These are phyloP conservation scores for Coniochaeta prunicola DNA, from an alignment of 2,329 filamentous ascomycete species.

Conservation along the genomic window DNA sequence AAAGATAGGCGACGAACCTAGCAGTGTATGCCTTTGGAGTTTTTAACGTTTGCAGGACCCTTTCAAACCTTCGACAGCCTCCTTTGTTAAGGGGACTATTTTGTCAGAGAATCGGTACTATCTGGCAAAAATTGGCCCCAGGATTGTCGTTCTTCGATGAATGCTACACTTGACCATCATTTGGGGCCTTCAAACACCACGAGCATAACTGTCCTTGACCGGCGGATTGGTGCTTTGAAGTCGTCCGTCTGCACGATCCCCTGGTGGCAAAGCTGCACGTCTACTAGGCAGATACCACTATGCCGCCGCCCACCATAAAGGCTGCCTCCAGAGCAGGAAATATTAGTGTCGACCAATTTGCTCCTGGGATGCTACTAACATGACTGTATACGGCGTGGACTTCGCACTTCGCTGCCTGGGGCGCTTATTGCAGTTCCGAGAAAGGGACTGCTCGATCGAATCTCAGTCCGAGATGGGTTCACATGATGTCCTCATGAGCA, in stretches of 20 bases:
- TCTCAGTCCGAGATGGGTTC: background rate
- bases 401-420: background rate
- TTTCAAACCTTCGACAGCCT: too few species aligned
- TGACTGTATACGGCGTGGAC: too few species aligned
- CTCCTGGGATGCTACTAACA: background rate
- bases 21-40: too few species aligned
- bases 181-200: background rate
- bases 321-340: background rate
- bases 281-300: background rate
- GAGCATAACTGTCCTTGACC: background rate
- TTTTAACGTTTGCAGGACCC: too few species aligned
- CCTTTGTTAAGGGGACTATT: too few species aligned
- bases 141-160: background rate
- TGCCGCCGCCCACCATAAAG: background rate
- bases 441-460: background rate
- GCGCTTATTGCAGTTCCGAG: background rate
- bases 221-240: background rate
- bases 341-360: background rate
- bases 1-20: too few species aligned
- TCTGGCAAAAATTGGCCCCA: slow-evolving; percentile 34
- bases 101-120: too few species aligned
- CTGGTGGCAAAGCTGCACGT: background rate
- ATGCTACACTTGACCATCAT: too few species aligned
- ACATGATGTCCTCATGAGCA: too few species aligned
- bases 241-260: background rate